A percentile compares a stretch with the other conserved stretches of the same genome.
These are phyloP conservation scores for Curvularia sp. DNA, from an alignment of 2,329 filamentous ascomycete genomes.

Conservation along the genomic window DNA sequence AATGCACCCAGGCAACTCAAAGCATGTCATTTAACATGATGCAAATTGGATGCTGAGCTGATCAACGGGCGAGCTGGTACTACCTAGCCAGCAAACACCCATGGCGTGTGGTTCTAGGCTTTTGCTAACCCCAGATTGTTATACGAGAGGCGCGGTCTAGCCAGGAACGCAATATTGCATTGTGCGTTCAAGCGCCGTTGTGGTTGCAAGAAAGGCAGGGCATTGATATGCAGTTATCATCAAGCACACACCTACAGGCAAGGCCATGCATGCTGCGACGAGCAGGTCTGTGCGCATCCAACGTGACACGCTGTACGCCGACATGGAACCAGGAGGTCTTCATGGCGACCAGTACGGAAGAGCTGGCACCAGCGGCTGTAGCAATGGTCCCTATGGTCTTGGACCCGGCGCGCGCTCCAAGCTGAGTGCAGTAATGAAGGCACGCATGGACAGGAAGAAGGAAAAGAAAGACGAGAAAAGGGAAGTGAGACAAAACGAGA, in stretches of 20 bases:
- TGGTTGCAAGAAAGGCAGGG: neutral
- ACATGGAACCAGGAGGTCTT: neutral
- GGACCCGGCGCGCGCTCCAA: neutral
- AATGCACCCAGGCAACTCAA: neutral
- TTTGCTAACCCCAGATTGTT: neutral
- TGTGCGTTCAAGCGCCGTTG: neutral
- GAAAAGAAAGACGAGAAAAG: slow-evolving; percentile 21
- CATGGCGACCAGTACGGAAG: neutral
- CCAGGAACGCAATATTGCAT: neutral
- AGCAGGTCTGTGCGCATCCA: neutral
- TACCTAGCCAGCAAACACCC: neutral
- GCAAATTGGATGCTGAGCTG: slow-evolving; percentile 1
- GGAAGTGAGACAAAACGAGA: slow-evolving; percentile 32
- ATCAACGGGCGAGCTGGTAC: slow-evolving; percentile 10
- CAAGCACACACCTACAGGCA: neutral
- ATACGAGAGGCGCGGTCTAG: neutral
- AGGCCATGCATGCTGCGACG: neutral
- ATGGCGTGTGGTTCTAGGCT: neutral
- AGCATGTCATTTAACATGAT: neutral
- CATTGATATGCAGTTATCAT: neutral
- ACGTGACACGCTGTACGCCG: neutral
- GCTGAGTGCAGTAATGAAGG: slow-evolving; percentile 5
- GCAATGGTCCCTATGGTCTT: neutral
- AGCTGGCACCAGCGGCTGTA: neutral
- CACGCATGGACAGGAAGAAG: slow-evolving; percentile 12